Base-by-base conservation (phyloP, 352 stramenopile genomes). In the Aphanomyces astaci region DNA sequence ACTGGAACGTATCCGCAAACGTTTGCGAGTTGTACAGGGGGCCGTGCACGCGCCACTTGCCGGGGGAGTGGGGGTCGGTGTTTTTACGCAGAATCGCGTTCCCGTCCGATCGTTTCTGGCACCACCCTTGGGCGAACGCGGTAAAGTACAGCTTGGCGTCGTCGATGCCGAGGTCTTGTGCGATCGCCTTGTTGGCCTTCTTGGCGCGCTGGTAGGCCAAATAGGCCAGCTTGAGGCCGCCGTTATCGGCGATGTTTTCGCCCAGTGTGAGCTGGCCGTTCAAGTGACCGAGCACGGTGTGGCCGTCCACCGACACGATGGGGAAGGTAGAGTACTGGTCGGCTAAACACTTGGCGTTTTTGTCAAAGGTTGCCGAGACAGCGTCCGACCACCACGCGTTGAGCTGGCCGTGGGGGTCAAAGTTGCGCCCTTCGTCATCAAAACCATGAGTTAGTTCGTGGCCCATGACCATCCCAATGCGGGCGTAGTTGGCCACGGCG, bases 381-480 rank as follows among this genome's bases (percentile, higher is more conserved):
- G 66, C 71, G 9, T 77, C 74, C 25, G 89, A 95, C 91, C 93
- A 98, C 93, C 93, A 98, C 60, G 95, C 84, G 9, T 84, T 79
- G 51, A 98, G 83, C n/a, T 89, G 88, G 17, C 92, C 92, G 51
- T 85, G 74, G 17, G 63, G 83, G 67, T 92, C 81, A 63, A 85
- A 96, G 62, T 97, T 94, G 27, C 87, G 77, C 60, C 91, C 92
- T 73, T 97, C 87, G 66, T 98, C 89, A 71, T 98, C 93, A 73
- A 97, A 98, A 19, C 90, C 93, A 70, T 98, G 90, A 11, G 90
- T 97, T 69, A 98, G 89, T 75, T 97, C 93, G 71, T 98, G 93
- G 2, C 89, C 91, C 72, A 97, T 95, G 13, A 98, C 86, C 71
- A 93, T 92, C 1, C 90, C 89, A 57, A 98, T 97, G 9, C 84